Base-by-base conservation (phyloP, 192 early-diverging fungal genomes). In the Coemansia biformis region DNA sequence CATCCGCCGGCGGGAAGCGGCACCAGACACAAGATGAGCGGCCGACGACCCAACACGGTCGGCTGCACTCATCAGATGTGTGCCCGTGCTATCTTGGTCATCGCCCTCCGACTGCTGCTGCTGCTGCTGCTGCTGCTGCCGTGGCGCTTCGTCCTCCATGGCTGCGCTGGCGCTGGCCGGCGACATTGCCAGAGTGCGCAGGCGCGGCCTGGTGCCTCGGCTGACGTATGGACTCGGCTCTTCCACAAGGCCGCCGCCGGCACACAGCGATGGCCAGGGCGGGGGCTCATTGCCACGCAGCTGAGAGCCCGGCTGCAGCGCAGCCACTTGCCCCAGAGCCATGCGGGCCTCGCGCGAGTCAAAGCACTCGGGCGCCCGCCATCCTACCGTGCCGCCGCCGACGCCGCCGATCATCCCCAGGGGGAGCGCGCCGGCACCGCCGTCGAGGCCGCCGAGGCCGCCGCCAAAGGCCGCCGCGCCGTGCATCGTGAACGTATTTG, bases 361-460 rank as follows among this genome's bases (percentile, higher is more conserved):
- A 56, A 89, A 67, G 57, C 78, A 85, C 70, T 99, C 96, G 6
- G 94, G 92, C 2, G 96, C 96, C 11, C 96, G 79, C 96, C 96
- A 99, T 8, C 96, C 96, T 40, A 93, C 78, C 0, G 96, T 99
- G 14, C 96, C 94, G 15, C 82, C 90, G 28, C 69, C 69, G 24
- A 73, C 57, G 9, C 69, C 62, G 16, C 69, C 69, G 24, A 72
- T 48, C 69, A 72, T 65, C 12, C 69, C 69, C 2, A 47, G 48
- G 2, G 68, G 68, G 26, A 60, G 32, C 13, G 37, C 59, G 11
- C 46, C 54, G 13, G 59, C 54, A 42, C 46, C 45, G 7, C 29
- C 41, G 8, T 33, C 51, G 9, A 42, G 41, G 1, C 24, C 37
- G 24, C 18, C 23, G 1, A 24, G 10, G 34, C 29, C 46, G 31